phyloP scores from a whole-genome alignment of 2,329 filamentous ascomycete species.

The Colletotrichum tofieldiae region DNA sequence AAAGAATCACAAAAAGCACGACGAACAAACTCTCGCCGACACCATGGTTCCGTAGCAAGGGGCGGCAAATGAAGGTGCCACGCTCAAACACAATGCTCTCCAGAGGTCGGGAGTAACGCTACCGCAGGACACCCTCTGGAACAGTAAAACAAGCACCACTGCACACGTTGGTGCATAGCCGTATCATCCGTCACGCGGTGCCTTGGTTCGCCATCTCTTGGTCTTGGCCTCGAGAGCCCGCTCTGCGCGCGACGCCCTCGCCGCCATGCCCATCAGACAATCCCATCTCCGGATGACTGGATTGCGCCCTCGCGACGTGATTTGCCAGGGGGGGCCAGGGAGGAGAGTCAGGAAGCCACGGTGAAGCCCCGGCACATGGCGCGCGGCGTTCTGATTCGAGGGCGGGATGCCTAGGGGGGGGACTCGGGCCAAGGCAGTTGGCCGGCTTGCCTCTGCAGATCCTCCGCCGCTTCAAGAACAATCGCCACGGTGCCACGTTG shows the following conservation, averaged over 20 bases:
- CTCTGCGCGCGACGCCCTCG: not conserved
- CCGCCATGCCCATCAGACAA: not conserved
- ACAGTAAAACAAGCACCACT: too few relatives aligned
- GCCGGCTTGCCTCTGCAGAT: not conserved
- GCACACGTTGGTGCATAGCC: too few relatives aligned
- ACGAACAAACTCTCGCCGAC: not conserved
- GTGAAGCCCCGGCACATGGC: not conserved
- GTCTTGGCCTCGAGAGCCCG: not conserved
- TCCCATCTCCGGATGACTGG: constrained; percentile 8
- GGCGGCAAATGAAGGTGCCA: too few relatives aligned
- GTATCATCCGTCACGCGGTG: too few relatives aligned
- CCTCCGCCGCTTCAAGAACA: not conserved
- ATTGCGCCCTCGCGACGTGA: constrained; percentile 18
- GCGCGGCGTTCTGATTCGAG: not conserved
- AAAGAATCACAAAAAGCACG: not conserved
- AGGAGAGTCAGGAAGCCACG: not conserved
- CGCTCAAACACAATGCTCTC: too few relatives aligned
- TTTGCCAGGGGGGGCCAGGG: not conserved
- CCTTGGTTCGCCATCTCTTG: not conserved
- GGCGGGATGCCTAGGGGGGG: not conserved
- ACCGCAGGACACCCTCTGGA: too few relatives aligned
- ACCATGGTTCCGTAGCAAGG: not conserved
- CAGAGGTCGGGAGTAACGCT: too few relatives aligned
- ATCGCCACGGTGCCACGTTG: constrained; percentile 5
- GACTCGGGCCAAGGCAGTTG: too few relatives aligned